Evolutionary conservation across 306 rosid genomes (phyloP), one percentile per base, ranked within the genome.

Genomic region (Ormosia emarginata): DNA sequence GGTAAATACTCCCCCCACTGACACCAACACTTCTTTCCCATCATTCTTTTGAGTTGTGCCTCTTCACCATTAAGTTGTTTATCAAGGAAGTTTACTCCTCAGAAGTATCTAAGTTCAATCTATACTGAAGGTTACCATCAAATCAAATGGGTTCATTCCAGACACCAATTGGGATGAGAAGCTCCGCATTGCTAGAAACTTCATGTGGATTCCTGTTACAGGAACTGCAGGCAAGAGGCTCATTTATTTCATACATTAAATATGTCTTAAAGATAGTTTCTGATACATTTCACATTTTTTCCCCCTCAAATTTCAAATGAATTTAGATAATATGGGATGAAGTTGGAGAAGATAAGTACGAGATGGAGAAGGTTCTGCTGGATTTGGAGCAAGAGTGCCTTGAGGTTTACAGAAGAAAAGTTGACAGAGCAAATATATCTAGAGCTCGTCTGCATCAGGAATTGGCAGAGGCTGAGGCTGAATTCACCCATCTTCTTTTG

Each of bases 391-490:
- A 92, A 74, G 99, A 93, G 65, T 95, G 99, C 61, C 91, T 93
- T 6, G 94, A 90, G 69, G 94, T 95, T 62, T 84, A 87, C 77
- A 89, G 97, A 82, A 90, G 86, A 86, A 95, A 92, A 88, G 99
- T 95, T 50, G 97, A 95, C 70, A 87, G 79, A 53, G 99, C 99
- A 71, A 95, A 92, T 67, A 87, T 86, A 59, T 92, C 94, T 0
- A 87, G 99, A 88, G 90, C 98, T 84, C 88, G 86, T 67, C 97
- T 95, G 81, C 98, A 95, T 86, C 98, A 95, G 79, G 93, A 95
- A 84, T 85, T 95, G 90, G 99, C 98, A 4, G 97, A 95, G 85
- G 97, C 97, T 3, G 97, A 95, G 84, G 99, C 99, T 56, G 98
- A 95, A 75, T 92, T 90, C 47, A 95, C 99, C 8, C 98, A 93